A percentile compares a stretch with the other conserved stretches of the same genome.
Evolutionary conservation across 108 stramenopile genomes (phyloP).

Genomic region (Fragilariopsis cylindrus): DNA sequence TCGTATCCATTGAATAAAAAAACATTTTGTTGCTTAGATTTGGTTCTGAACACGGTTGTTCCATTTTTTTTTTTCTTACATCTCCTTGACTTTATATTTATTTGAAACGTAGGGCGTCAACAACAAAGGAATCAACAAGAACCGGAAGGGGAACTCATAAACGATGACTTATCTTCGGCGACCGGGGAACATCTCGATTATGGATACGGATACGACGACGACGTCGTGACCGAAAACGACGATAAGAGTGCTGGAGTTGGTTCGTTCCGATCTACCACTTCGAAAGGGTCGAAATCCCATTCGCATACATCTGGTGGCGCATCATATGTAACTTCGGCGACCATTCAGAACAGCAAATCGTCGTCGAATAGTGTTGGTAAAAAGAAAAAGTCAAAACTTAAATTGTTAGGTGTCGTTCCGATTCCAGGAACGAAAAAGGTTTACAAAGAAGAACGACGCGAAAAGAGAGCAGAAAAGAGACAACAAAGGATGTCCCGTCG

Average conservation of each 20-base stretch:
- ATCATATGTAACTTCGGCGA: neutral
- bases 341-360: too few species aligned
- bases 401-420: conserved; percentile 38
- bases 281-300: neutral
- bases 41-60: too few species aligned
- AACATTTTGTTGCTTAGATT: too few species aligned
- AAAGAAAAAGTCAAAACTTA: conserved; percentile 20
- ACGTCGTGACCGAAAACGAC: neutral
- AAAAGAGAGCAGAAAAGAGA: conserved; percentile 30
- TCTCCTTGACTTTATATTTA: too few species aligned
- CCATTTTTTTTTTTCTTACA: too few species aligned
- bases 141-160: too few species aligned
- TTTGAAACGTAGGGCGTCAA: too few species aligned
- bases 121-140: too few species aligned
- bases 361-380: neutral
- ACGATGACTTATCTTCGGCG: conserved; percentile 1
- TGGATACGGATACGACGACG: conserved; percentile 4
- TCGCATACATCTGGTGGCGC: conserved; percentile 16
- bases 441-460: conserved; percentile 32
- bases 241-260: neutral
- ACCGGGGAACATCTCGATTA: neutral
- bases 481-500: conserved; percentile 23
- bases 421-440: conserved; percentile 39
- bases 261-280: neutral
- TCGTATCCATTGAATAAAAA: too few species aligned